Evolutionary conservation across 2,329 filamentous ascomycete genomes (phyloP).

Genomic region (Neocucurbitaria cava): DNA sequence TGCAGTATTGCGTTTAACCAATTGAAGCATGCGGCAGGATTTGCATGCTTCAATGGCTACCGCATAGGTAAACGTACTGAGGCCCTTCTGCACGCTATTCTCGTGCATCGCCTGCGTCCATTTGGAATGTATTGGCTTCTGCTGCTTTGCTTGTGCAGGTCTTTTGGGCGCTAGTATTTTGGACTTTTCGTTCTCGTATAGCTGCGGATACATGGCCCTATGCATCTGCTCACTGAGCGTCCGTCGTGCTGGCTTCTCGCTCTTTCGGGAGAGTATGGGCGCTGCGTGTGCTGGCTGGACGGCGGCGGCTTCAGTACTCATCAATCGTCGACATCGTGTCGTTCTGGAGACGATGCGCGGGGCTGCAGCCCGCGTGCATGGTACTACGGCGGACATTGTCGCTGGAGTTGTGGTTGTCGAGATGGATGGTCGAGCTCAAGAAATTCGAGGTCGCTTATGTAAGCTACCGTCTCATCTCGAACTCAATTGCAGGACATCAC

Average conservation of each 20-base stretch:
- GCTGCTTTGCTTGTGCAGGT: neutral
- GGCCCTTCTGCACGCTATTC: constrained; percentile 13
- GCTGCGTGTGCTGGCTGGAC: constrained; percentile 10
- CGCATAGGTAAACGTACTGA: constrained; percentile 14
- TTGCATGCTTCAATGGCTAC: neutral
- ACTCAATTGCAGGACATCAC: neutral
- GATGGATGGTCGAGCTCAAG: constrained; percentile 13
- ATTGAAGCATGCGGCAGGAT: neutral
- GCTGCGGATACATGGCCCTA: constrained; percentile 23
- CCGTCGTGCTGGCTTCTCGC: constrained; percentile 10
- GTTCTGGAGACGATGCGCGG: constrained; percentile 25
- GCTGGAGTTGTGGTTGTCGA: constrained; percentile 17
- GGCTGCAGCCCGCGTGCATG: constrained; percentile 64
- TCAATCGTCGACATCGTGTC: constrained; percentile 24
- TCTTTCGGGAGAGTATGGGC: constrained; percentile 6
- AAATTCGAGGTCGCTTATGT: constrained; percentile 37
- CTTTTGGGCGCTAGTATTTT: neutral
- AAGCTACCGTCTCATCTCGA: constrained; percentile 14
- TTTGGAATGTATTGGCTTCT: constrained; percentile 16
- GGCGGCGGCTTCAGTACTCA: constrained; percentile 26
- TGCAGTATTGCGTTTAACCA: neutral
- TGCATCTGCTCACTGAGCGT: constrained; percentile 29
- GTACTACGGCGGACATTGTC: constrained; percentile 64
- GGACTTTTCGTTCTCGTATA: constrained; percentile 3
- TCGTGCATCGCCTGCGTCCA: constrained; percentile 19